phyloP scores from a whole-genome alignment of 1,139 yeast species.

The Yamadazyma mexicana region DNA sequence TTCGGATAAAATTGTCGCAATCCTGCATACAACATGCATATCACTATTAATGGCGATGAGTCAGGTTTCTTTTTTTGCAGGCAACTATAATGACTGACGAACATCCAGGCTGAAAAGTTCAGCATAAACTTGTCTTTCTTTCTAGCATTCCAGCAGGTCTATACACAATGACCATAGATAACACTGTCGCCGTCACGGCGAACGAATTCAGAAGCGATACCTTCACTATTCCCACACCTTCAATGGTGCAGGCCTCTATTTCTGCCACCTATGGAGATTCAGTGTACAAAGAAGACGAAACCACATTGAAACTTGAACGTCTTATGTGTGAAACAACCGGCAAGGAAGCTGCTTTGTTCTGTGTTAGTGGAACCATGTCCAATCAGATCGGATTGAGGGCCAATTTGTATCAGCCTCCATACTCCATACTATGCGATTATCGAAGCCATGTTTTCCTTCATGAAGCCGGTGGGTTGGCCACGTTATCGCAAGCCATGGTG shows the following conservation, averaged over 20 bases:
- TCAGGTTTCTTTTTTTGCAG: not conserved
- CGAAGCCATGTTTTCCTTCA: conserved; percentile 40
- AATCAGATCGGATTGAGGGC: conserved; percentile 45
- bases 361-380: conserved; percentile 49
- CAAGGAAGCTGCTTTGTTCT: conserved; percentile 42
- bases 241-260: conserved; percentile 34
- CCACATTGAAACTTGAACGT: conserved; percentile 34
- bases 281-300: conserved; percentile 43
- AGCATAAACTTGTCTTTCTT: too few species aligned
- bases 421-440: conserved; percentile 41
- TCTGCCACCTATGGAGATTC: conserved; percentile 41
- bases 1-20: too few species aligned
- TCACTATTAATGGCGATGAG: not conserved
- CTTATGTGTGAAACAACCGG: conserved; percentile 40
- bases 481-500: conserved; percentile 47
- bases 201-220: conserved; percentile 50
- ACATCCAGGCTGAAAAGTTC: too few species aligned
- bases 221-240: conserved; percentile 43
- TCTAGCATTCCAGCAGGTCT: too few species aligned
- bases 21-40: not conserved
- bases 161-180: not conserved
- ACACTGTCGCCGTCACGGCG: conserved; percentile 18
- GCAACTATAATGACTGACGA: too few species aligned
- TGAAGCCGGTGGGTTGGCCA: conserved; percentile 49
- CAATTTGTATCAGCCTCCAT: conserved; percentile 46